These are phyloP conservation scores for Pseudonectria buxi DNA, from an alignment of 2,329 filamentous ascomycete genomes.

Conservation along the genomic window DNA sequence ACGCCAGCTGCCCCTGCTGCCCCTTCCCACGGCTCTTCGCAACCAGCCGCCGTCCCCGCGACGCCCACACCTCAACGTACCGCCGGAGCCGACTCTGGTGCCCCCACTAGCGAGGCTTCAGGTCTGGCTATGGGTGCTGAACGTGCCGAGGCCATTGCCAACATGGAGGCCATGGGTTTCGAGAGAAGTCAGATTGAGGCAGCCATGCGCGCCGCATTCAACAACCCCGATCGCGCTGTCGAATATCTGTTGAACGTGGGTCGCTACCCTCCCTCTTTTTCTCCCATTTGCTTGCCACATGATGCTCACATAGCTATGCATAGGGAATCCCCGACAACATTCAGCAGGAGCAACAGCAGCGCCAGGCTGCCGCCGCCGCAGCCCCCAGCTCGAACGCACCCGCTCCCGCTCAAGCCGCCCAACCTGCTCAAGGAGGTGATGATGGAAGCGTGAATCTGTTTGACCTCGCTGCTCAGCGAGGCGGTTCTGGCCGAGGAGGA, in stretches of 20 bases:
- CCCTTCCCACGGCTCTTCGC: slow-evolving; percentile 33
- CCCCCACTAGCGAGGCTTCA: slow-evolving; percentile 53
- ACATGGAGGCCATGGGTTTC: slow-evolving; percentile 98
- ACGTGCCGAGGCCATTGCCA: slow-evolving; percentile 72
- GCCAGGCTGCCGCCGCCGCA: slow-evolving; percentile 36
- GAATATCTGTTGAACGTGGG: slow-evolving; percentile 86
- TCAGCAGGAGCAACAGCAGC: slow-evolving; percentile 60
- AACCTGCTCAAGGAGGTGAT: slow-evolving; percentile 42
- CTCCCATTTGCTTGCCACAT: background rate
- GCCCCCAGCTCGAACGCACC: slow-evolving; percentile 33
- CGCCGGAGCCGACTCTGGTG: slow-evolving; percentile 31
- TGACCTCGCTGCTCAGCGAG: slow-evolving; percentile 78
- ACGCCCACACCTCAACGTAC: slow-evolving; percentile 49
- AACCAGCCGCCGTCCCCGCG: slow-evolving; percentile 42
- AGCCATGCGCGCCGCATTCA: slow-evolving; percentile 93
- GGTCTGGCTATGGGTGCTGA: slow-evolving; percentile 82
- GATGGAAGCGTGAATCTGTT: slow-evolving; percentile 80
- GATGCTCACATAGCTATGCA: slow-evolving; percentile 4
- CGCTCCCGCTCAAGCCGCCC: slow-evolving; percentile 30
- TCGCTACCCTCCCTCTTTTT: slow-evolving; percentile 8
- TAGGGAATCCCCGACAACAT: slow-evolving; percentile 88
- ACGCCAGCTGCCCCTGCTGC: slow-evolving; percentile 53
- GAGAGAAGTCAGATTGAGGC: slow-evolving; percentile 79
- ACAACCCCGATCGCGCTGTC: slow-evolving; percentile 93
- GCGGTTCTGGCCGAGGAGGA: slow-evolving; percentile 39